These are phyloP conservation scores for Chaetomium fimeti DNA, from an alignment of 495 filamentous ascomycete genomes.

Conservation along the genomic window DNA sequence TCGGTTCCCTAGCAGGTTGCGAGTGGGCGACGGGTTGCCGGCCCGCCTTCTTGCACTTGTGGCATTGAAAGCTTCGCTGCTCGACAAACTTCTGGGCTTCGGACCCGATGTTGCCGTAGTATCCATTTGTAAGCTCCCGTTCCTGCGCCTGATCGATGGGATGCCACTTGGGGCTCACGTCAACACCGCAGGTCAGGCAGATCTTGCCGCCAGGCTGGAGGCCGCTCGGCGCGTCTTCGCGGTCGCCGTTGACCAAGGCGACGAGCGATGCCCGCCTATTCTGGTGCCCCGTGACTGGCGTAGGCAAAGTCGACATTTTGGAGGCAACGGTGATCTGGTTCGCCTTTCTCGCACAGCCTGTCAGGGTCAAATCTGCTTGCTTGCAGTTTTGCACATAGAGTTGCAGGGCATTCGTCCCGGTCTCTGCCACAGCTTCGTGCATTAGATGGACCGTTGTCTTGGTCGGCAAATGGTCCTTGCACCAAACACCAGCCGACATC, in stretches of 20 bases:
- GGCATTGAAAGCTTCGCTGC: slow-evolving; percentile 55
- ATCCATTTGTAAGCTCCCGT: slow-evolving; percentile 44
- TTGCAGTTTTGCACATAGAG: slow-evolving; percentile 86
- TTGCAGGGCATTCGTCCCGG: slow-evolving; percentile 71
- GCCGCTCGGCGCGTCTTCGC: slow-evolving; percentile 21
- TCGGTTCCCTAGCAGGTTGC: slow-evolving; percentile 32
- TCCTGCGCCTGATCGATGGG: slow-evolving; percentile 44
- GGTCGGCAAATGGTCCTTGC: slow-evolving; percentile 73
- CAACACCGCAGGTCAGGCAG: slow-evolving; percentile 58
- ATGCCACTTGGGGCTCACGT: slow-evolving; percentile 64
- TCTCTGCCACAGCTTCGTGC: slow-evolving; percentile 65
- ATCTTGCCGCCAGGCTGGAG: slow-evolving; percentile 43
- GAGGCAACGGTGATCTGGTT: slow-evolving; percentile 46
- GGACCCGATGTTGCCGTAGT: slow-evolving; percentile 39
- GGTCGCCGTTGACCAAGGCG: slow-evolving; percentile 32
- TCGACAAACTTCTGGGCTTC: slow-evolving; percentile 50
- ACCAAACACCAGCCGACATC: slow-evolving; percentile 80
- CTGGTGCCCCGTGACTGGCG: slow-evolving; percentile 18
- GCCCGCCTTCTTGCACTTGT: slow-evolving; percentile 53
- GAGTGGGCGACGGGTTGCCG: slow-evolving; percentile 40
- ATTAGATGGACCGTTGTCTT: slow-evolving; percentile 73
- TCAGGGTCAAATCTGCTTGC: slow-evolving; percentile 85
- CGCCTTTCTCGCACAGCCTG: slow-evolving; percentile 89
- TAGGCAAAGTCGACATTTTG: slow-evolving; percentile 36
- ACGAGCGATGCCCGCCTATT: slow-evolving; percentile 45